Evolutionary conservation across 345 rosid species (phyloP), one percentile per base, ranked within the genome.

Genomic region (Arabidopsis suecica): DNA sequence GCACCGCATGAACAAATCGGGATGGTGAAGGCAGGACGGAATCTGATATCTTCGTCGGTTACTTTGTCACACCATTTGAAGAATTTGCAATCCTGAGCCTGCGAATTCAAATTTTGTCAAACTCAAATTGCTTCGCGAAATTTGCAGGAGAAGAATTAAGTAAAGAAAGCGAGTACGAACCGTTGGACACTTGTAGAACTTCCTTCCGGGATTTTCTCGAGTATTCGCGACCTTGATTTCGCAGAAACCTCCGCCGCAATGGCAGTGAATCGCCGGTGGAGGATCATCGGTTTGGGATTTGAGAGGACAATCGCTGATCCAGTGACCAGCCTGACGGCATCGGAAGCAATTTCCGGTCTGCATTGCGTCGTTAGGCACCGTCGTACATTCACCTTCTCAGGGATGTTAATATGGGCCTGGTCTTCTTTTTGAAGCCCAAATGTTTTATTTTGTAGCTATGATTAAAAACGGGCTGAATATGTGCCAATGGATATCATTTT

Each of bases 1-100:
- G 83, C 76, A 62, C 83, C 79, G 3, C 84, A 84, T 11, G 82
- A 47, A 14, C 85, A 84, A 8, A 9, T 22, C 0, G 69, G 74
- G 33, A 53, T 69, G 9, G 3, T 49, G 65, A 23, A 76, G 7
- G 64, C 40, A 18, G 80, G 84, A 14, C 70, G 73, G 70, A 61
- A 60, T 54, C 16, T 65, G 54, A 78, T 61, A 18, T 78, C 77
- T 74, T 67, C 61, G 1, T 65, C 57, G 37, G 78, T 78, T 3
- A 67, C 59, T 60, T 69, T 36, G 55, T 84, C 87, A 65, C 68
- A 77, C 87, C 85, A 82, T 50, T 51, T 69, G 68, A 79, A 74
- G 73, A 84, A 79, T 0, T 16, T 2, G 32, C 82, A 77, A 11
- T 23, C 6, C 38, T 28, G 78, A 14, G 55, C 59, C 68, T 69